Percentiles rank a stretch among this genome's conserved stretches.
phyloP scores from a whole-genome alignment of 2,329 filamentous ascomycete species.

The Podosphaera aphanis region DNA sequence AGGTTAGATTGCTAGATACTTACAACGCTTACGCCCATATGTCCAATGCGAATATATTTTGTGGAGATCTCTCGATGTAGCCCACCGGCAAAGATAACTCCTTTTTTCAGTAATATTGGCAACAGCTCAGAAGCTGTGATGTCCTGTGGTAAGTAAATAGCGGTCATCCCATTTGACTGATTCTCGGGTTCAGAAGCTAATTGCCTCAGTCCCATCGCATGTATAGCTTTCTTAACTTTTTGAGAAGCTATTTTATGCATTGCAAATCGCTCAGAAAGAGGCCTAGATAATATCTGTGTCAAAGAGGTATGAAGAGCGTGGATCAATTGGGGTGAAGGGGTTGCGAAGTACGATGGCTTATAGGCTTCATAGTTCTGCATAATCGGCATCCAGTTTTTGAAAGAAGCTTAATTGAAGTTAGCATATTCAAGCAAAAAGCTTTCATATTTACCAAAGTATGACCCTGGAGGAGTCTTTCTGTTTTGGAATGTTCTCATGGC shows the following conservation, averaged over 20 bases:
- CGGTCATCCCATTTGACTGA: slow-evolving; percentile 94
- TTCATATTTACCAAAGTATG: slow-evolving; percentile 76
- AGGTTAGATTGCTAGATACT: slow-evolving; percentile 16
- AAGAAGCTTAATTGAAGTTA: background rate
- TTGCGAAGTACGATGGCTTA: slow-evolving; percentile 95
- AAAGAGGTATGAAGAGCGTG: slow-evolving; percentile 80
- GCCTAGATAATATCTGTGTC: slow-evolving; percentile 59
- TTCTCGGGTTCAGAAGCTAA: slow-evolving; percentile 67
- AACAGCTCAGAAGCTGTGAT: slow-evolving; percentile 63
- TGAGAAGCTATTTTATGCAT: slow-evolving; percentile 59
- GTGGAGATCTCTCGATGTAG: slow-evolving; percentile 87
- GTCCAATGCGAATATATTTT: slow-evolving; percentile 86
- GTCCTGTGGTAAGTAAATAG: slow-evolving; percentile 77
- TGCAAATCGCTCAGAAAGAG: slow-evolving; percentile 62
- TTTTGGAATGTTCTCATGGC: slow-evolving; percentile 62
- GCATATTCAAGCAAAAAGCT: background rate
- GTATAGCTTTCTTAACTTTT: slow-evolving; percentile 64
- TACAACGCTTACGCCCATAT: slow-evolving; percentile 86
- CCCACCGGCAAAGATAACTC: slow-evolving; percentile 83
- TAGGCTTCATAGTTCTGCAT: slow-evolving; percentile 98
- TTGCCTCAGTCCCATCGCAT: slow-evolving; percentile 65
- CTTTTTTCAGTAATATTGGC: slow-evolving; percentile 63
- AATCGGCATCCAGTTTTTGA: slow-evolving; percentile 25
- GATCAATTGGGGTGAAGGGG: slow-evolving; percentile 79
- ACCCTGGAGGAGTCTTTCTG: slow-evolving; percentile 57